Percentiles rank a stretch among this genome's conserved stretches.
Evolutionary conservation across 768 basidiomycete species (phyloP).

Genomic region (Macrolepiota albuminosa): DNA sequence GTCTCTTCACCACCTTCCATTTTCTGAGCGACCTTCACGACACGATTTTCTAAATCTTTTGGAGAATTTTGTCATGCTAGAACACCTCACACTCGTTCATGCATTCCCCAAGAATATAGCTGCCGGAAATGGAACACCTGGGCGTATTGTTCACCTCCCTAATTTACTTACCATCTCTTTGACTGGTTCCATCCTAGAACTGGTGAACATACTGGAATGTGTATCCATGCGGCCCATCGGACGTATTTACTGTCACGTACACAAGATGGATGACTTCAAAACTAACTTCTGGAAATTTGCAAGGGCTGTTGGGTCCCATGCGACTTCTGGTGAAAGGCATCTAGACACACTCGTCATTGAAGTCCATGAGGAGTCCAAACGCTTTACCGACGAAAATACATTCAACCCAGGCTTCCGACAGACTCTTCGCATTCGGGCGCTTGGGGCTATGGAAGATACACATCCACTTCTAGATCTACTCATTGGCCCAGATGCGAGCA

Average conservation of each 20-base stretch:
- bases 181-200: slow-evolving; percentile 27
- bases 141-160: slow-evolving; percentile 21
- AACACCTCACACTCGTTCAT: slow-evolving; percentile 28
- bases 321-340: slow-evolving; percentile 13
- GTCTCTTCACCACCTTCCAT: slow-evolving; percentile 31
- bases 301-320: slow-evolving; percentile 21
- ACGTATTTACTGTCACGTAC: slow-evolving; percentile 22
- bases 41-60: slow-evolving; percentile 29
- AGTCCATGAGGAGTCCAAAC: slow-evolving; percentile 21
- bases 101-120: slow-evolving; percentile 27
- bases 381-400: slow-evolving; percentile 17
- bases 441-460: slow-evolving; percentile 18
- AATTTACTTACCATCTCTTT: slow-evolving; percentile 25
- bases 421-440: slow-evolving; percentile 28
- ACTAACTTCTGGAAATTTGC: slow-evolving; percentile 23
- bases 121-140: slow-evolving; percentile 11
- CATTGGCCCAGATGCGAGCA: slow-evolving; percentile 23
- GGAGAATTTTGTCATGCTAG: slow-evolving; percentile 26
- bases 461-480: slow-evolving; percentile 27
- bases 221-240: slow-evolving; percentile 23
- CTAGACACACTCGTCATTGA: slow-evolving; percentile 28
- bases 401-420: slow-evolving; percentile 28
- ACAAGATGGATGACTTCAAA: slow-evolving; percentile 24
- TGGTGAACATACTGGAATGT: slow-evolving; percentile 25
- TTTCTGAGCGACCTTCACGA: slow-evolving; percentile 30